Base-by-base conservation (phyloP, 371 early-diverging fungal genomes). In the Paraphysoderma sedebokerense region DNA sequence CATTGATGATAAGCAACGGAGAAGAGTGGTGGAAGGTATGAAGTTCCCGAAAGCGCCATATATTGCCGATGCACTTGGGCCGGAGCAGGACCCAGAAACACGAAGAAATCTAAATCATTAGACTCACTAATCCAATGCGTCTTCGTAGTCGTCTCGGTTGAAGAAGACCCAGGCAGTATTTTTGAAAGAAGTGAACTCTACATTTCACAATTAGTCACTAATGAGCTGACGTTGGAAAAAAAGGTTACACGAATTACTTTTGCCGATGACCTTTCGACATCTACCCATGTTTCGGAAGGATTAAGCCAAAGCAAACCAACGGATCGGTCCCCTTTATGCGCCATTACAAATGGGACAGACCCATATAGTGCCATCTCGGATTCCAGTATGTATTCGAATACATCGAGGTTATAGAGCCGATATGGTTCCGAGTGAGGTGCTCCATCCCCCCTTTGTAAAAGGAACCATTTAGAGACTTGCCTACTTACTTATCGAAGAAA, bases 361-460 rank as follows among this genome's bases (percentile, higher is more conserved):
- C 98, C 98, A 55, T 98, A 98, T 12, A 98, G 74, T 6, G 93
- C 83, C 76, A 90, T 91, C 8, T 92, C 89, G 55, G 71, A 85
- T 65, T 98, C 89, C 29, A 82, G 47, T 28, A 82, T 82, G 66
- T 90, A 89, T 60, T 98, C 96, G 61, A 96, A 96, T 15, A 96
- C 96, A 57, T 98, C 98, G 38, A 93, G 70, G 58, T 98, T 98
- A 66, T 92, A 98, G 22, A 96, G 70, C n/a, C 98, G 76, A 61
- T 92, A 95, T 12, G 95, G 96, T 27, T 95, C 92, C 5, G 62
- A 62, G 59, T 93, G 92, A 1, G 73, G 68, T 22, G 74, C 74
- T 20, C 70, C 76, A 19, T 65, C 65, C 12, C 92, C 92, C 23
- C 74, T 60, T 46, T 0, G 32, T 34, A 22, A 28, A 7, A 38